Base-by-base conservation (phyloP, 208 protist species). In the Tritrichomonas foetus region DNA sequence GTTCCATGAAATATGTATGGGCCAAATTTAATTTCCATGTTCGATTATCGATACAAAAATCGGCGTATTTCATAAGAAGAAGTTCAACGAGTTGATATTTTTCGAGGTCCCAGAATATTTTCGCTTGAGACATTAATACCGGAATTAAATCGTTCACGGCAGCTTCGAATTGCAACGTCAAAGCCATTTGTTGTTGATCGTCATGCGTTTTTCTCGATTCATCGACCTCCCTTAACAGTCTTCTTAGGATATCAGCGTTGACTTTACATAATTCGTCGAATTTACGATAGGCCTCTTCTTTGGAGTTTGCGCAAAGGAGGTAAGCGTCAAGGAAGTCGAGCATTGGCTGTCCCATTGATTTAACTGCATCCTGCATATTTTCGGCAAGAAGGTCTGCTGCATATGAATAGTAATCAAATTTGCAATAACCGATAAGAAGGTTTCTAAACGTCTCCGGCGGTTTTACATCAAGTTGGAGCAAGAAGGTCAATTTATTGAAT, bases 21-120 rank as follows among this genome's bases (percentile, higher is more conserved):
- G 95, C 95, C 14, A 96, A n/a, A 49, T 96, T 96, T 8, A 96
- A 44, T 22, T 93, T 84, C 75, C 82, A 96, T 0, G 89, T 94
- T 9, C 75, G 30, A 57, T 96, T 47, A 49, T 96, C 94, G 53
- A 3, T 36, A 47, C 95, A 96, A 41, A 96, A 95, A 3, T 96
- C 95, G 25, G 97, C 97, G 14, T 97, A 98, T 95, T 98, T 97
- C 49, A 97, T 96, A 94, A 99, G 98, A 16, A 96, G 57, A 94
- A 97, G 97, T 95, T 98, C 97, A 25, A 98, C 98, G 94, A 97
- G 96, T 33, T 96, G 96, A 94, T 98, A 99, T 95, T 99, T 98
- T 89, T 99, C 97, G 93, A 98, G 97, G 93, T 99, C 97, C 98
- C 98, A 99, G 96, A 98, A 99, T 57, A 99, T 98, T 95, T 98